Percentiles rank a stretch among this genome's conserved stretches.
Conservation (phyloP, 768 basidiomycete genomes). For the Daedaleopsis nitida region DNA sequence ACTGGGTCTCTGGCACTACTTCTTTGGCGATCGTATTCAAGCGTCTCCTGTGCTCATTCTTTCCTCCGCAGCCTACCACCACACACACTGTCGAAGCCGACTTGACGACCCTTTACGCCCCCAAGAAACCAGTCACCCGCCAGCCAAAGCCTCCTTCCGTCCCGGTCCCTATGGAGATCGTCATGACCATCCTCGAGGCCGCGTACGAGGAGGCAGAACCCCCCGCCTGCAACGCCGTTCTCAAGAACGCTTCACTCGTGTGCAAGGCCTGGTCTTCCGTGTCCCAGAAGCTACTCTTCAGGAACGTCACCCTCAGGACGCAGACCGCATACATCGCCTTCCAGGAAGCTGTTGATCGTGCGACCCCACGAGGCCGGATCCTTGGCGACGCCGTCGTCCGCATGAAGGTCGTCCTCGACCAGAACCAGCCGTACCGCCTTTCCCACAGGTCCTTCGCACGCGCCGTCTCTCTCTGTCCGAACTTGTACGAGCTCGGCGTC, state of each 20-base stretch:
- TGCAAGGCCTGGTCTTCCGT: constrained; percentile 66
- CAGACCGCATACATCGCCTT: constrained; percentile 58
- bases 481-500: constrained; percentile 56
- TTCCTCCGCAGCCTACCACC: constrained; percentile 1
- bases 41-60: background rate
- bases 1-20: background rate
- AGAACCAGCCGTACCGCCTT: constrained; percentile 64
- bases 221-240: constrained; percentile 41
- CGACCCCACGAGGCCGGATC: constrained; percentile 48
- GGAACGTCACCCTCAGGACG: constrained; percentile 53
- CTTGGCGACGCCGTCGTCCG: constrained; percentile 56
- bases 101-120: constrained; percentile 33
- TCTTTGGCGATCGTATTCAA: background rate
- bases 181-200: constrained; percentile 62
- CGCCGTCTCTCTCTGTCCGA: constrained; percentile 61
- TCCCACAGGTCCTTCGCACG: constrained; percentile 57
- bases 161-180: constrained; percentile 61
- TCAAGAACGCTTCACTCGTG: constrained; percentile 60
- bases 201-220: constrained; percentile 44
- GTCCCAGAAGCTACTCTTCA: constrained; percentile 68
- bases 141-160: constrained; percentile 20
- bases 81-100: constrained; percentile 21
- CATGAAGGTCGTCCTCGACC: constrained; percentile 61
- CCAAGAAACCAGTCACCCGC: constrained; percentile 22
- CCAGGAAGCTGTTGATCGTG: constrained; percentile 47